Conservation (phyloP, 768 basidiomycete genomes). For the Tylopilus felleus region DNA sequence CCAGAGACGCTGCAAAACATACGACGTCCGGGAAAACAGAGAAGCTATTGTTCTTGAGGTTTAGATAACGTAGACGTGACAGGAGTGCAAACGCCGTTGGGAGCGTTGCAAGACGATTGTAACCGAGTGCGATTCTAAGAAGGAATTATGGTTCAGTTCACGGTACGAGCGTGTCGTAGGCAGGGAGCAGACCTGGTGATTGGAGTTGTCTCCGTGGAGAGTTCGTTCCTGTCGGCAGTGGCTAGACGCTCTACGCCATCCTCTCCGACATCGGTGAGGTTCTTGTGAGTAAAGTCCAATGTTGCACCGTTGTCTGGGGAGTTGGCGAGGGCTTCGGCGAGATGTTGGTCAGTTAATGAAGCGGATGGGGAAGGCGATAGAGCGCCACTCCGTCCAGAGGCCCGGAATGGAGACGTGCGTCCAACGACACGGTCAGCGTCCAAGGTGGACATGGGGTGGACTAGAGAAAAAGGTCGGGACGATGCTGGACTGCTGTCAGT, state of each 20-base stretch:
- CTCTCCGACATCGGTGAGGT: conserved; percentile 70
- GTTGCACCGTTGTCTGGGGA: conserved; percentile 81
- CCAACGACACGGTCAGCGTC: conserved; percentile 31
- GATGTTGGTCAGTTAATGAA: conserved; percentile 53
- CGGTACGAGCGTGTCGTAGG: conserved; percentile 2
- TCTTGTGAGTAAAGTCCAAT: conserved; percentile 78
- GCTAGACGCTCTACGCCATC: conserved; percentile 77
- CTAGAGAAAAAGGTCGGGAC: background rate
- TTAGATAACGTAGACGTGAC: conserved; percentile 77
- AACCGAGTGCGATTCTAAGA: conserved; percentile 76
- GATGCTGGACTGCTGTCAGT: conserved; percentile 15
- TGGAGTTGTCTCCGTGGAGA: conserved; percentile 44
- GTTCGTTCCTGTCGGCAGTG: conserved; percentile 47
- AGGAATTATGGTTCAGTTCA: conserved; percentile 5
- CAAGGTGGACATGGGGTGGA: conserved; percentile 26
- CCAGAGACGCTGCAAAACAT: conserved; percentile 32
- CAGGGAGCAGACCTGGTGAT: conserved; percentile 55
- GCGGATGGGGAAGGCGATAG: conserved; percentile 33
- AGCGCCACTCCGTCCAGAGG: conserved; percentile 23
- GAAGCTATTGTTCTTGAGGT: conserved; percentile 82
- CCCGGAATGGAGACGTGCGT: conserved; percentile 29
- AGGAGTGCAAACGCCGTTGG: conserved; percentile 72
- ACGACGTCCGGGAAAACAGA: conserved; percentile 85
- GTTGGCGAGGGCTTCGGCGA: conserved; percentile 58
- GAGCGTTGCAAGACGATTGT: conserved; percentile 77